Evolutionary conservation across 129 eudicot genomes (phyloP).

Genomic region (Rutidosis leptorrhynchoides): DNA sequence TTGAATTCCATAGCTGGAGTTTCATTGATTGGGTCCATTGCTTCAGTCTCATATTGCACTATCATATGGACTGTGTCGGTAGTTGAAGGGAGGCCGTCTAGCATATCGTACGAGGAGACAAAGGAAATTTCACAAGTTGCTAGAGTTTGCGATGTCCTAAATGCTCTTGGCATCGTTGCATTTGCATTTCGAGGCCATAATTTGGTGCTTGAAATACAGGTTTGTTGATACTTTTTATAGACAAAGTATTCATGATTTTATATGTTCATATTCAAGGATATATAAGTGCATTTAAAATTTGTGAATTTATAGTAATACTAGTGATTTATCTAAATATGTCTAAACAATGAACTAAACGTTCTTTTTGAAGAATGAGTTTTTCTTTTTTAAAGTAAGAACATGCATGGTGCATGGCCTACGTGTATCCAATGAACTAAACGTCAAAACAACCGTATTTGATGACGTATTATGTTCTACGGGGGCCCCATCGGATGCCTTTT

Average conservation of each 20-base stretch:
- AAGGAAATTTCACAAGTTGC: neutral
- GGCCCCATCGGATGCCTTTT: neutral
- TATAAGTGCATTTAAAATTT: neutral
- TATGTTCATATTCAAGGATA: neutral
- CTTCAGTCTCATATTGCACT: constrained; percentile 46
- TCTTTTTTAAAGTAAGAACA: neutral
- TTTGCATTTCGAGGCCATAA: constrained; percentile 66
- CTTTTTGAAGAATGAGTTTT: too few species aligned
- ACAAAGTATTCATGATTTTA: neutral
- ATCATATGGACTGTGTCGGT: constrained; percentile 47
- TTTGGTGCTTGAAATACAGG: constrained; percentile 64
- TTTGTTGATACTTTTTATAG: constrained; percentile 2
- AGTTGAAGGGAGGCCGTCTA: constrained; percentile 26
- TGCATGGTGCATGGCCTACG: constrained; percentile 18
- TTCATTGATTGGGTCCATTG: constrained; percentile 44
- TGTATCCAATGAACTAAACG: constrained; percentile 10
- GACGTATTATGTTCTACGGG: neutral
- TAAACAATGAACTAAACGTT: neutral
- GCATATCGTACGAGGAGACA: constrained; percentile 23
- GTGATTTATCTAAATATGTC: neutral
- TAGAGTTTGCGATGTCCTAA: constrained; percentile 37
- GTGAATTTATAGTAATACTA: neutral
- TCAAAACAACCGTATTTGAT: constrained; percentile 5
- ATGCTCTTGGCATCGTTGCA: constrained; percentile 58
- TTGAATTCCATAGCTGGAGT: constrained; percentile 52